These are phyloP conservation scores for Kappamyces sp. DNA, from an alignment of 192 early-diverging fungal genomes.

Conservation along the genomic window DNA sequence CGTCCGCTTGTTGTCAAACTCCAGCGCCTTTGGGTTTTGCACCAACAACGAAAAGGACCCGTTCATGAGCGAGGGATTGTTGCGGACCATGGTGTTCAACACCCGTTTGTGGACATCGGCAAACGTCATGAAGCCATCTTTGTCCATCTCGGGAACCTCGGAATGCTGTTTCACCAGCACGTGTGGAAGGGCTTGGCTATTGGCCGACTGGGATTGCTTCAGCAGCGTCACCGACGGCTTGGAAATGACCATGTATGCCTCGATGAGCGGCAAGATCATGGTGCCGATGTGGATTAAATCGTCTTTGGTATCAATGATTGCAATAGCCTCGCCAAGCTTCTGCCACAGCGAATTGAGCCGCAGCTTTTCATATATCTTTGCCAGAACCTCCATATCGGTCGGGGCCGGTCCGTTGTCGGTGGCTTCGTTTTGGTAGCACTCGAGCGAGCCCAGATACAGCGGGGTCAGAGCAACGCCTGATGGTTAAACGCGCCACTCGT, in stretches of 20 bases:
- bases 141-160: slow-evolving; percentile 30
- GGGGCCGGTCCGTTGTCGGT: slow-evolving; percentile 1
- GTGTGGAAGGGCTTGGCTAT: not conserved
- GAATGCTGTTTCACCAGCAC: slow-evolving; percentile 8
- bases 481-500: not conserved
- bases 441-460: not conserved
- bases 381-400: slow-evolving; percentile 12
- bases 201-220: slow-evolving; percentile 12
- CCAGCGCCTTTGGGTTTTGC: slow-evolving; percentile 94
- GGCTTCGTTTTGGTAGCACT: slow-evolving; percentile 2
- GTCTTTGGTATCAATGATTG: slow-evolving; percentile 63
- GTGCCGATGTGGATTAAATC: slow-evolving; percentile 88
- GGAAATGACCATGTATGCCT: slow-evolving; percentile 96
- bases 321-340: slow-evolving; percentile 65
- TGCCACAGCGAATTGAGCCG: slow-evolving; percentile 62
- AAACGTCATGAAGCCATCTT: slow-evolving; percentile 80
- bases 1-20: slow-evolving; percentile 99
- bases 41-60: slow-evolving; percentile 95
- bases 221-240: slow-evolving; percentile 70
- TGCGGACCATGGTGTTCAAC: slow-evolving; percentile 95
- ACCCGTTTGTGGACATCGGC: slow-evolving; percentile 94
- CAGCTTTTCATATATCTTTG: slow-evolving; percentile 37
- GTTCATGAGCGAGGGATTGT: slow-evolving; percentile 91
- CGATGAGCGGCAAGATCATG: slow-evolving; percentile 87
- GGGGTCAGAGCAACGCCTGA: not conserved